Conservation (phyloP, 208 protist species). For the Lotmaria passim region DNA sequence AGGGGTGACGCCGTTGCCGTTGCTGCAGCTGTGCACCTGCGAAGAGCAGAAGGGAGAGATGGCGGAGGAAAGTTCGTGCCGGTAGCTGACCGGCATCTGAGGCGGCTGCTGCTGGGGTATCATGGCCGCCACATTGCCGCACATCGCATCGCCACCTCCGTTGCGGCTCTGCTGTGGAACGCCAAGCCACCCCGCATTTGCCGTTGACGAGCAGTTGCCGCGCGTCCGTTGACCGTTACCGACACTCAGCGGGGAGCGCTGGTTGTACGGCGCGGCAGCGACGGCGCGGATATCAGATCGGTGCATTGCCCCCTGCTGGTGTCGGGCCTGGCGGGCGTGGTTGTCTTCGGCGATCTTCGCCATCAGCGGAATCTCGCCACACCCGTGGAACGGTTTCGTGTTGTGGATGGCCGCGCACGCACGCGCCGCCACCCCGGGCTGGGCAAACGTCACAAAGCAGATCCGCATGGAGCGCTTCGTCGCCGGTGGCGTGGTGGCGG, state of each 20-base stretch:
- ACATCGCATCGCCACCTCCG: background rate
- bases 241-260: background rate
- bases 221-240: background rate
- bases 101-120: background rate
- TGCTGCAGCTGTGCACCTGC: background rate
- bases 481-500: background rate
- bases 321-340: constrained; percentile 38
- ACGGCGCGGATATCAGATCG: background rate
- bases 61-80: background rate
- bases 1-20: background rate
- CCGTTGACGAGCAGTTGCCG: background rate
- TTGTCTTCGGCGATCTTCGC: constrained; percentile 60
- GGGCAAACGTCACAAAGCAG: constrained; percentile 67
- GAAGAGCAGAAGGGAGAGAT: background rate
- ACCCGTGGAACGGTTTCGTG: constrained; percentile 43
- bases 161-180: background rate
- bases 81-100: background rate
- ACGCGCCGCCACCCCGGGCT: constrained; percentile 45
- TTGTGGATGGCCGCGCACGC: constrained; percentile 54
- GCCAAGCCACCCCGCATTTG: background rate
- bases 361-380: constrained; percentile 50
- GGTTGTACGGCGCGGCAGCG: background rate
- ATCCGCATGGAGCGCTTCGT: constrained; percentile 46
- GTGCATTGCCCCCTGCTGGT: constrained; percentile 10
- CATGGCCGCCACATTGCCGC: background rate